These are phyloP conservation scores for Fusarium pseudocircinatum DNA, from an alignment of 2,329 filamentous ascomycete genomes.

Conservation along the genomic window DNA sequence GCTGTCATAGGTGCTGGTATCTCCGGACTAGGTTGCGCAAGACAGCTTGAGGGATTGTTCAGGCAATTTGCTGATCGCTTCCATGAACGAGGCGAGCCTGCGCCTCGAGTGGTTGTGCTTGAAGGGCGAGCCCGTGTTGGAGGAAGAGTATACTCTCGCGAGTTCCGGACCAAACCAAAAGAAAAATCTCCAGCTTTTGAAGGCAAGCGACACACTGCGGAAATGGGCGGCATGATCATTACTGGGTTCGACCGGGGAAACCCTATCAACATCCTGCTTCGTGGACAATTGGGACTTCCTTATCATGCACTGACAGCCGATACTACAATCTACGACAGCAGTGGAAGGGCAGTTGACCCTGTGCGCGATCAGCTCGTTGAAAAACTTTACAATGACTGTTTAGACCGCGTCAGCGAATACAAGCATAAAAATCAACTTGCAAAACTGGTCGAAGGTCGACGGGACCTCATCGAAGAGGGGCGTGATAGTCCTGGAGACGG, in stretches of 20 bases:
- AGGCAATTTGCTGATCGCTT: conserved; percentile 79
- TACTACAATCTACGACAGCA: conserved; percentile 89
- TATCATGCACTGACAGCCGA: conserved; percentile 84
- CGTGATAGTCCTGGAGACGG: conserved; percentile 79
- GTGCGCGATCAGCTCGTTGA: conserved; percentile 85
- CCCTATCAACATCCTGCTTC: conserved; percentile 88
- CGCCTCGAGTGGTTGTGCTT: conserved; percentile 80
- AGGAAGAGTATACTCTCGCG: conserved; percentile 89
- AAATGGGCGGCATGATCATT: conserved; percentile 98
- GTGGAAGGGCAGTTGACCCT: conserved; percentile 80
- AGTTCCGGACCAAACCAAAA: conserved; percentile 67
- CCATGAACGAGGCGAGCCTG: conserved; percentile 69
- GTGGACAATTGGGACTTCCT: conserved; percentile 86
- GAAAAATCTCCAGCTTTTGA: conserved; percentile 62
- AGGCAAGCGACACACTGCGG: conserved; percentile 78
- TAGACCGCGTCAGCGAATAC: conserved; percentile 91
- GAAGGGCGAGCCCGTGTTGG: conserved; percentile 90
- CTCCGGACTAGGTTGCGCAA: conserved; percentile 89
- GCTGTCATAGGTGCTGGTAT: conserved; percentile 94
- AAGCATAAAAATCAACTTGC: conserved; percentile 79
- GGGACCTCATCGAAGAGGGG: conserved; percentile 81
- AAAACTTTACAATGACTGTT: conserved; percentile 91
- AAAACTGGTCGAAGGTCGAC: conserved; percentile 83
- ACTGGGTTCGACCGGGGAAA: conserved; percentile 97
- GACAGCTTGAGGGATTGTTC: conserved; percentile 89